Percentiles rank a stretch among this genome's conserved stretches.
Evolutionary conservation across 2,329 filamentous ascomycete genomes (phyloP).

Genomic region (Thielaviopsis punctulata): DNA sequence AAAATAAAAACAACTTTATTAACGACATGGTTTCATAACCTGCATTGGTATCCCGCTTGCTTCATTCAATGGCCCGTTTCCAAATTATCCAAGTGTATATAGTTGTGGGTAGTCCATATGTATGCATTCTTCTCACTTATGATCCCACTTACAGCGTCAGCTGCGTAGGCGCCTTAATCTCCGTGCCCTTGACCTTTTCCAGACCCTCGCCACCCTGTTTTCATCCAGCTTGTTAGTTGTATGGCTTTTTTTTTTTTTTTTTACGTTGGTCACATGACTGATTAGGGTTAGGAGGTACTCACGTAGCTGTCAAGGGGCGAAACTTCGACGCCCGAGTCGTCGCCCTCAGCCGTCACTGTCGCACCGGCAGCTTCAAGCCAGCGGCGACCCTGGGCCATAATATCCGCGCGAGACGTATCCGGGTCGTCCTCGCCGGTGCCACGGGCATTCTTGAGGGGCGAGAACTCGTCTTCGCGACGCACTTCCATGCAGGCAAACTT

Average conservation of each 20-base stretch:
- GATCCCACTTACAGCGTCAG: slow-evolving; percentile 19
- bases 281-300: slow-evolving; percentile 28
- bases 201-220: slow-evolving; percentile 47
- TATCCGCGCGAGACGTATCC: slow-evolving; percentile 79
- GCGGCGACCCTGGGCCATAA: slow-evolving; percentile 73
- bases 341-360: slow-evolving; percentile 42
- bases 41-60: too few relatives aligned
- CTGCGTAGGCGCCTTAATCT: slow-evolving; percentile 34
- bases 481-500: slow-evolving; percentile 96
- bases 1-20: neutral
- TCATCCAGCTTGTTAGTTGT: neutral
- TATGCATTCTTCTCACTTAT: too few relatives aligned
- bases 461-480: slow-evolving; percentile 93
- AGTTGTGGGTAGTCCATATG: neutral
- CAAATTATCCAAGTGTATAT: neutral
- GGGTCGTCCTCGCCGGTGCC: slow-evolving; percentile 85
- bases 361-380: slow-evolving; percentile 73
- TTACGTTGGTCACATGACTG: neutral
- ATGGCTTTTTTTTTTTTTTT: too few relatives aligned
- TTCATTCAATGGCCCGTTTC: neutral
- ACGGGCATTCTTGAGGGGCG: slow-evolving; percentile 77
- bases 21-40: neutral
- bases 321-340: slow-evolving; percentile 61
- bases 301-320: slow-evolving; percentile 92
- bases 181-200: slow-evolving; percentile 34